phyloP scores from a whole-genome alignment of 23 red algal species.

The Gracilaria gracilis region DNA sequence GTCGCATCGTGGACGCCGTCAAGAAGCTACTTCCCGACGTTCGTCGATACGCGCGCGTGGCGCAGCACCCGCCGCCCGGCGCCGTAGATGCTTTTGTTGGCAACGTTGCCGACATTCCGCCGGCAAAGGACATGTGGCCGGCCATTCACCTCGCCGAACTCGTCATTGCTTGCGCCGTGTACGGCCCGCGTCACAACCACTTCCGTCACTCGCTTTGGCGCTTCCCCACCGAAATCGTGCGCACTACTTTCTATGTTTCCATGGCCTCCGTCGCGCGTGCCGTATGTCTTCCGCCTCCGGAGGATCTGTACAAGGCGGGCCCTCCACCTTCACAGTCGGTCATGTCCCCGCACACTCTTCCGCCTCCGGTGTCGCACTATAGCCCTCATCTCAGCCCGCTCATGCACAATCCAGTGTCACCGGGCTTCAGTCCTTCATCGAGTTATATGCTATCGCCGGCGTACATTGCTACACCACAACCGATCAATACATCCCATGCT shows the following conservation, averaged over 20 bases:
- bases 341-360: constrained; percentile 34
- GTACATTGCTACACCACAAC: constrained; percentile 17
- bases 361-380: constrained; percentile 13
- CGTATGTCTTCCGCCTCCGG: constrained; percentile 39
- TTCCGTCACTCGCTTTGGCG: constrained; percentile 50
- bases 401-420: not conserved
- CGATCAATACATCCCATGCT: not conserved
- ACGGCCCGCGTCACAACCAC: constrained; percentile 31
- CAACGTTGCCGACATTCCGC: constrained; percentile 27
- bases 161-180: constrained; percentile 57
- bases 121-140: constrained; percentile 33
- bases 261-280: constrained; percentile 56
- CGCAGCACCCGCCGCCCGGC: constrained; percentile 27
- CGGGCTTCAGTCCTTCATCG: not conserved
- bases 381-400: constrained; percentile 30
- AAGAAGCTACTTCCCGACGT: constrained; percentile 49
- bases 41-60: not conserved
- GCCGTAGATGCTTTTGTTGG: constrained; percentile 36
- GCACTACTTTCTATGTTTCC: constrained; percentile 38
- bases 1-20: constrained; percentile 37
- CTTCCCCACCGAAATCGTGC: constrained; percentile 47
- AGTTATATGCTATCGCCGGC: not conserved
- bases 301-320: constrained; percentile 42
- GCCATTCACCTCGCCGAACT: constrained; percentile 50
- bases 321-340: constrained; percentile 19